Base-by-base conservation (phyloP, 2,329 filamentous ascomycete genomes). In the Thermoascus crustaceus region DNA sequence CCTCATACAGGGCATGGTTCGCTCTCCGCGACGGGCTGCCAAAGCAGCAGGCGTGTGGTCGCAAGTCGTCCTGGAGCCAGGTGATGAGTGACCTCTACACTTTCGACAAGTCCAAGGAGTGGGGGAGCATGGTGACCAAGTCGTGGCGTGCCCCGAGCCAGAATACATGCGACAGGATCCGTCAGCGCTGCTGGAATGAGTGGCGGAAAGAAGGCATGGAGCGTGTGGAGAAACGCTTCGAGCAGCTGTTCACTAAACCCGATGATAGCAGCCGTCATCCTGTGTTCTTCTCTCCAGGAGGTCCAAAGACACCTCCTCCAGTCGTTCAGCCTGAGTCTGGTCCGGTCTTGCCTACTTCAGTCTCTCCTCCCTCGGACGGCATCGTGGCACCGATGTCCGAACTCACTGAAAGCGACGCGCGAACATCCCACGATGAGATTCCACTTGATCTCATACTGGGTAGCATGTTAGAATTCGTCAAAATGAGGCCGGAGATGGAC, bases 1-100 rank as follows among this genome's bases (percentile, higher is more conserved):
- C 52, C 10, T 58, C 55, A 5, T 48, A 42, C 13, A 40, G 50
- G 19, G 46, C 53, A 16, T 58, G 54, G 55, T 50, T 53, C 32
- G 50, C 43, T 7, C 32, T 45, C n/a, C 39, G 40, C 5, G 38
- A 49, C 10, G 48, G 43, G 9, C 32, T 38, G 11, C 37, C 42
- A 4, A 39, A 41, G 35, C 34, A 41, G 35, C 34, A 43, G 22
- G 34, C 34, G 9, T 42, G 40, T 30, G 37, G 26, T 20, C 34
- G 35, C 27, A 45, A 43, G 7, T 27, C 34, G 8, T 38, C 25
- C 4, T 36, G 44, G 10, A 42, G 48, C 20, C 41, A 43, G 18
- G 46, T 45, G 31, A 44, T 42, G 30, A 46, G 43, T 27, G 49
- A 52, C 23, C 40, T 53, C 14, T 52, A 46, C 31, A 46, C 39